Evolutionary conservation across 78 protist genomes (phyloP), one percentile per base, ranked within the genome.

Genomic region (Chrysochromulina tobinii): DNA sequence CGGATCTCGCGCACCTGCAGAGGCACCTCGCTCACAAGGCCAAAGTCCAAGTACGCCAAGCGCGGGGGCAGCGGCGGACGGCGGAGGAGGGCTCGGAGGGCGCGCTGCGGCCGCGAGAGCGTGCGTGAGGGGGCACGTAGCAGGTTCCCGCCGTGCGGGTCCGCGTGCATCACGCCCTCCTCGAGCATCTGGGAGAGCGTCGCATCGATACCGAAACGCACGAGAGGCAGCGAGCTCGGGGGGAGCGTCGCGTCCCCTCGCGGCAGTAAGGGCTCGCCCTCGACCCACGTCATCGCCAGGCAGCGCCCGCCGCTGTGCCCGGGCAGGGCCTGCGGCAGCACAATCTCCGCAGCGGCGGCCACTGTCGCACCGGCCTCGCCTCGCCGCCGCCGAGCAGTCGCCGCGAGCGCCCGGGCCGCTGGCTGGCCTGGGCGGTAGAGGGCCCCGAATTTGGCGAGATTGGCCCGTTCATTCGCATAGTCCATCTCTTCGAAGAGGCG

Each of bases 61-160:
- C 48, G 48, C 77, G 77, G 77, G 50, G 20, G 53, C 57, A 53
- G 54, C 0, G 27, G 73, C 27, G 73, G 73, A 23, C 27, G 18
- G 27, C 73, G 21, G 27, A 18, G 18, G 50, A 23, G 73, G 27
- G 50, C 50, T 23, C 20, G 73, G 9, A 67, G 9, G 73, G 27
- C 8, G 50, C 73, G n/a, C 20, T 23, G 73, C 73, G 9, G 73
- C 50, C 73, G 6, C 73, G 81, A 11, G 81, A 73, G 81, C 50
- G 68, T 58, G 67, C 27, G 25, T 7, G 23, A 7, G 64, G 23
- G 64, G 51, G 51, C 53, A 3, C 58, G 12, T 57, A 85, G 89
- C 59, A 85, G 61, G 89, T 85, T 85, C 55, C 89, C 89, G n/a
- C 57, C 73, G 48, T 85, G 89, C 53, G 89, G 59, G 89, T 85